These are phyloP conservation scores for Clitoria ternatea DNA, from an alignment of 306 rosid genomes.

Conservation along the genomic window DNA sequence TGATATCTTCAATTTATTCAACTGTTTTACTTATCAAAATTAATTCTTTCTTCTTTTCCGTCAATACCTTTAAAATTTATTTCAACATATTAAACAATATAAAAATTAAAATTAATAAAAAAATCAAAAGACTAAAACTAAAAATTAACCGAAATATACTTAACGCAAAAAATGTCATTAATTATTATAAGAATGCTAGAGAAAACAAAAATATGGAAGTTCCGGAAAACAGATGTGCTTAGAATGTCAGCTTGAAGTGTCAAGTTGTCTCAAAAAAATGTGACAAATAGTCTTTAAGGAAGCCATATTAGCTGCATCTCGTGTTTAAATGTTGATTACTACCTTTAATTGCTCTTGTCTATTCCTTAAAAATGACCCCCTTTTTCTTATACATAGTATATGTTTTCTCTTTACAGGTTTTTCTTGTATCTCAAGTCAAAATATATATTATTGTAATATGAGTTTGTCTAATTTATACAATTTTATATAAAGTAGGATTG, in stretches of 20 bases:
- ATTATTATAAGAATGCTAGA: background rate
- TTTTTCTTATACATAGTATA: background rate
- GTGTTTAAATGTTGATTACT: constrained; percentile 22
- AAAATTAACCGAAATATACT: too few relatives aligned
- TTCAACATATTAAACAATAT: too few relatives aligned
- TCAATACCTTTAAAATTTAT: too few relatives aligned
- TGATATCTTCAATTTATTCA: too few relatives aligned
- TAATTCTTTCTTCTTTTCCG: too few relatives aligned
- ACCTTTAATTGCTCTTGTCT: constrained; percentile 17
- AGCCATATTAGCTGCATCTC: constrained; percentile 32
- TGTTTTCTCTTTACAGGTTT: background rate
- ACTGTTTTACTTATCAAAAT: too few relatives aligned
- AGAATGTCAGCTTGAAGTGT: constrained; percentile 16
- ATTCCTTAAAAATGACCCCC: background rate
- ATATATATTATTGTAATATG: too few relatives aligned
- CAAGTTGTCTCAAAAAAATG: constrained; percentile 27
- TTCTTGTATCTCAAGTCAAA: background rate
- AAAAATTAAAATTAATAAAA: too few relatives aligned
- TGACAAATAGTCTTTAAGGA: constrained; percentile 34
- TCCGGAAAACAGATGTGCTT: background rate
- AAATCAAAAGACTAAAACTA: too few relatives aligned
- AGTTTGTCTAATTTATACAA: too few relatives aligned
- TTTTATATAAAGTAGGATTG: too few relatives aligned
- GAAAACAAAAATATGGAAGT: background rate
- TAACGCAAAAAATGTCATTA: too few relatives aligned